Conservation (phyloP, 306 rosid genomes). For the Citrullus mucosospermus region DNA sequence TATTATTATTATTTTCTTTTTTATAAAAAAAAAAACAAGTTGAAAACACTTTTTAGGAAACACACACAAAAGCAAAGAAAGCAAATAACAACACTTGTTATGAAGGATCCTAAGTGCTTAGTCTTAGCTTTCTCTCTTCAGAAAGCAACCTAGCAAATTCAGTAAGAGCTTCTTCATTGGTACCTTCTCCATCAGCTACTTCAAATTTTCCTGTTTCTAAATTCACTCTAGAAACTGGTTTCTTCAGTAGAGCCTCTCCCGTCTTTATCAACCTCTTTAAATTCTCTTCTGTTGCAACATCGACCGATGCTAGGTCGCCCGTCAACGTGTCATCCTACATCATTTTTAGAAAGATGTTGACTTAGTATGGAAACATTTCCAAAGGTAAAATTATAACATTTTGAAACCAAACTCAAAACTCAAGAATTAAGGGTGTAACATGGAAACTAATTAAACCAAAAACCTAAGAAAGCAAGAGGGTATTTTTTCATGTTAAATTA, state of each 20-base stretch:
- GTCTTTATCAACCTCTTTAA: conserved; percentile 12
- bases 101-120: background rate
- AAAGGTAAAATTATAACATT: no score
- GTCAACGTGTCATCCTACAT: conserved; percentile 16
- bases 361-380: no score
- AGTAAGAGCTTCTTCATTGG: conserved; percentile 13
- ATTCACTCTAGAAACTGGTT: conserved; percentile 14
- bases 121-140: conserved; percentile 6
- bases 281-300: conserved; percentile 13
- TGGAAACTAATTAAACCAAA: no score
- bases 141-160: conserved; percentile 11
- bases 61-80: background rate
- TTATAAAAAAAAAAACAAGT: no score
- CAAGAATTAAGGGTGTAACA: no score
- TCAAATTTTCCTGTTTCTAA: conserved; percentile 14
- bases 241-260: conserved; percentile 16
- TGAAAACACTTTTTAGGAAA: no score
- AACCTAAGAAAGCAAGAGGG: no score
- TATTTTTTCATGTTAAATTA: no score
- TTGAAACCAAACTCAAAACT: no score
- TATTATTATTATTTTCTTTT: no score
- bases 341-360: no score
- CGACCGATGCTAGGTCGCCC: conserved; percentile 13
- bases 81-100: background rate
- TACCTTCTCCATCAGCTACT: conserved; percentile 5